Conservation (phyloP, 139 green algal genomes). For the Dunaliella sp. region DNA sequence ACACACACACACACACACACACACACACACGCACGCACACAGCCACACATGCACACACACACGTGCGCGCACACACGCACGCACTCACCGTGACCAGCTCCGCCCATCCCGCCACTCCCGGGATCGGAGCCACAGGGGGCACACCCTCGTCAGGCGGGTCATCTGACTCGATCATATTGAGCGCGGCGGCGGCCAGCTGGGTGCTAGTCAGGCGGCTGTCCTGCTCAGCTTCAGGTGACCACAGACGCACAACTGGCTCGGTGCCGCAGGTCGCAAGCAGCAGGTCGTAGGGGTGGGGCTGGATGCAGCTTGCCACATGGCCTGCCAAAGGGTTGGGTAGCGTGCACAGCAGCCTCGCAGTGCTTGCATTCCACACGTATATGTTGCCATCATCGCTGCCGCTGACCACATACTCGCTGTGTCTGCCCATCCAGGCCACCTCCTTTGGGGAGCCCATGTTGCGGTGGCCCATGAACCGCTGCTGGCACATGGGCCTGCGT, state of each 20-base stretch:
- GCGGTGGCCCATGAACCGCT: conserved; percentile 34
- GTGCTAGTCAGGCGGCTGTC: neutral
- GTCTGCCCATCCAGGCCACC: conserved; percentile 26
- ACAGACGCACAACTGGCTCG: conserved; percentile 48
- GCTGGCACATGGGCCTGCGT: conserved; percentile 6
- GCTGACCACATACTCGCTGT: conserved; percentile 55
- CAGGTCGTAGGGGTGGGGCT: conserved; percentile 37
- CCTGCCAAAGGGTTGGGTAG: neutral
- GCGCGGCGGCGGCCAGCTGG: neutral
- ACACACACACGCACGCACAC: neutral
- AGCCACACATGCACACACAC: neutral
- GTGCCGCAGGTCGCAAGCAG: conserved; percentile 48
- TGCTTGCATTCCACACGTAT: conserved; percentile 61
- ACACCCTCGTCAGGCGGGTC: neutral
- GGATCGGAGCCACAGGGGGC: neutral
- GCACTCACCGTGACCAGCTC: neutral
- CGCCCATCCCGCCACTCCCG: neutral
- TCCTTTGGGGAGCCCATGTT: conserved; percentile 35
- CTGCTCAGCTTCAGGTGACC: conserved; percentile 35
- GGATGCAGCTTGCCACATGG: conserved; percentile 1
- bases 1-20: neutral
- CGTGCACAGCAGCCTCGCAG: conserved; percentile 23
- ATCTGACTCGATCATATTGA: neutral
- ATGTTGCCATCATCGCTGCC: conserved; percentile 74
- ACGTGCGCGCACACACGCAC: neutral